Percentiles rank a stretch among this genome's conserved stretches.
Conservation (phyloP, 2,329 filamentous ascomycete species). For the Byssochlamys sp. region DNA sequence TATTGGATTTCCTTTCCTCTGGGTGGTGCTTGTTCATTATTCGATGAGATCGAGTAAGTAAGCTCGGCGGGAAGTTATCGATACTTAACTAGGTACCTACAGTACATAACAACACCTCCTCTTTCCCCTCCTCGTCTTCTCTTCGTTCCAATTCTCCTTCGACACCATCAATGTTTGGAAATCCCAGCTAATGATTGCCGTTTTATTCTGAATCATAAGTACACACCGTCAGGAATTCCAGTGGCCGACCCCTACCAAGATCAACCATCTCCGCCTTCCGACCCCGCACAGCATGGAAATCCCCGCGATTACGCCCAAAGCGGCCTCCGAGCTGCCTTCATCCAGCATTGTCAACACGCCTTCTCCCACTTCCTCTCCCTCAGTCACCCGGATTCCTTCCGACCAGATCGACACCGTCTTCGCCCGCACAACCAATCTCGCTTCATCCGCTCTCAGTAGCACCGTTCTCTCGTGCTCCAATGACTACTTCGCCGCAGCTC, state of each 20-base stretch:
- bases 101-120: background rate
- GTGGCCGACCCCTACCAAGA: background rate
- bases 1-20: background rate
- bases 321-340: background rate
- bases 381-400: constrained; percentile 32
- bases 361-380: background rate
- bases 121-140: background rate
- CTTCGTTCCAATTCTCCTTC: background rate
- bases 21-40: background rate
- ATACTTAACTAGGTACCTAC: no score
- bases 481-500: constrained; percentile 53
- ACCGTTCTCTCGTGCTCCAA: constrained; percentile 48
- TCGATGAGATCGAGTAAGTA: background rate
- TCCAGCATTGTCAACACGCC: background rate
- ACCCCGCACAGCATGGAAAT: background rate
- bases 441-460: constrained; percentile 40
- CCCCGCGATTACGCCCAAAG: background rate
- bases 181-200: background rate
- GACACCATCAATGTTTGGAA: no score
- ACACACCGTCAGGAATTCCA: no score
- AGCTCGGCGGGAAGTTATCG: background rate
- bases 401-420: constrained; percentile 47
- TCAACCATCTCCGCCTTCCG: background rate
- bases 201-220: background rate
- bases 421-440: constrained; percentile 44